These are phyloP conservation scores for Pseudonitzschia pungens DNA, from an alignment of 108 stramenopile genomes.

Conservation along the genomic window DNA sequence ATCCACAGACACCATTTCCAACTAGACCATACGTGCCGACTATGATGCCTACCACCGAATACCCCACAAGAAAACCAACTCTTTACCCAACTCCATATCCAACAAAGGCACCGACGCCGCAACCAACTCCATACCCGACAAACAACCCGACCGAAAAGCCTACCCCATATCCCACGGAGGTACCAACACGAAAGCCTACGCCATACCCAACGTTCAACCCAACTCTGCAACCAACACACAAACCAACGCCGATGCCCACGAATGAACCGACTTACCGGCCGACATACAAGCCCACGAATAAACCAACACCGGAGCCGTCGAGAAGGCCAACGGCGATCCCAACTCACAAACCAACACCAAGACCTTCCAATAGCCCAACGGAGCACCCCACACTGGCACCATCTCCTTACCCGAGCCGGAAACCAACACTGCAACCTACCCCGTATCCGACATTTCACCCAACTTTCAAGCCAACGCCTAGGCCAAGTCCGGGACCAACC, in stretches of 20 bases:
- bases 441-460: conserved; percentile 10
- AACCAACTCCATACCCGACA: conserved; percentile 10
- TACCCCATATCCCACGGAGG: conserved; percentile 1
- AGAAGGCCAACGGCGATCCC: conserved; percentile 10
- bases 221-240: conserved; percentile 1
- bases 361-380: conserved; percentile 12
- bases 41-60: conserved; percentile 2
- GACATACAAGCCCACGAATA: not conserved
- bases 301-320: conserved; percentile 7
- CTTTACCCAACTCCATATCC: not conserved
- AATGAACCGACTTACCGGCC: not conserved
- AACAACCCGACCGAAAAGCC: conserved; percentile 12
- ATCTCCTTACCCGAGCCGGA: conserved; percentile 10
- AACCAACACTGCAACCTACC: conserved; percentile 10
- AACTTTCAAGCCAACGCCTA: not conserved
- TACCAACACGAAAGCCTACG: not conserved
- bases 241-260: conserved; percentile 15
- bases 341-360: conserved; percentile 1
- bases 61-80: conserved; percentile 13
- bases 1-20: not conserved
- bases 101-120: conserved; percentile 1
- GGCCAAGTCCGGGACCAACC: not conserved
- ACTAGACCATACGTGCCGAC: not conserved
- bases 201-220: conserved; percentile 6
- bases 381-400: conserved; percentile 16